Percentiles rank a stretch among this genome's conserved stretches.
These are phyloP conservation scores for Solanum hybrid DNA, from an alignment of 305 asterid genomes.

Conservation along the genomic window DNA sequence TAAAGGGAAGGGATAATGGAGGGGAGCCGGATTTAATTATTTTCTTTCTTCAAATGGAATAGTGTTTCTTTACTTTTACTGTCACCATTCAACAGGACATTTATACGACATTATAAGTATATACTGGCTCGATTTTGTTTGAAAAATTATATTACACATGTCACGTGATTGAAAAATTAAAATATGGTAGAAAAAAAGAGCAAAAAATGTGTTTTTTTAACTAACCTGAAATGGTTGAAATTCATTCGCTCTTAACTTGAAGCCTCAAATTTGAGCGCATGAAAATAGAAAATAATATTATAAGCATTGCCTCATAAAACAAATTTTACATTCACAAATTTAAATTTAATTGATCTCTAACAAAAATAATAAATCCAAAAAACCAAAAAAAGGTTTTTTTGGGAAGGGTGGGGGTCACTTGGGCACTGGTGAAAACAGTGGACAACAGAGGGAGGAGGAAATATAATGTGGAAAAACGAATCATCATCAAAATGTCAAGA, in stretches of 20 bases:
- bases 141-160: not conserved
- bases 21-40: not conserved
- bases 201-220: too few relatives aligned
- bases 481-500: not conserved
- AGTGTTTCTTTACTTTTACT: not conserved
- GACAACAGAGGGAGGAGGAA: not conserved
- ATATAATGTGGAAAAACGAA: not conserved
- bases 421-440: not conserved
- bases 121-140: not conserved
- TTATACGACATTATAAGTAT: not conserved
- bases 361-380: too few relatives aligned
- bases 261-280: not conserved
- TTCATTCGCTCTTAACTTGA: too few relatives aligned
- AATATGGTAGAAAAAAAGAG: too few relatives aligned
- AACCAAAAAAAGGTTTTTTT: not conserved
- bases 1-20: too few relatives aligned
- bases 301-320: not conserved
- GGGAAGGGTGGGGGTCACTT: not conserved
- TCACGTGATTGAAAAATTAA: not conserved
- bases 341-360: not conserved
- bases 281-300: not conserved
- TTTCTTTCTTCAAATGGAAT: not conserved
- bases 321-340: too few relatives aligned
- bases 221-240: too few relatives aligned
- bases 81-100: not conserved